These are phyloP conservation scores for Pleurotus pulmonarius DNA, from an alignment of 768 basidiomycete species.

Conservation along the genomic window DNA sequence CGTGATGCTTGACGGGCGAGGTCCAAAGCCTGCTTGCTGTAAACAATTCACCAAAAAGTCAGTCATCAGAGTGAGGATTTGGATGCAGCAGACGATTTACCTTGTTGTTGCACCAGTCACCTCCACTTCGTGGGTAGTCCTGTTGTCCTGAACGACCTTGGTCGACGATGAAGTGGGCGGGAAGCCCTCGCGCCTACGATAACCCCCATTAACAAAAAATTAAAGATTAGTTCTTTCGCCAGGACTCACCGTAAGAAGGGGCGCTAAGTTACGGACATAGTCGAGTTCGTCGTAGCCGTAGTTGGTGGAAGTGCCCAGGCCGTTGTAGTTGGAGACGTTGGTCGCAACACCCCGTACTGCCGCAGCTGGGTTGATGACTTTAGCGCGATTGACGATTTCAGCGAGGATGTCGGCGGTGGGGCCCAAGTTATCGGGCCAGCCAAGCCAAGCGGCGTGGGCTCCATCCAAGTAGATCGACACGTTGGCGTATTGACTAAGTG, in stretches of 20 bases:
- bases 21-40: conserved; percentile 27
- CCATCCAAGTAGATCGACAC: conserved; percentile 27
- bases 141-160: conserved; percentile 3
- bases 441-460: conserved; percentile 31
- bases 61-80: too few species aligned
- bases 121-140: conserved; percentile 2
- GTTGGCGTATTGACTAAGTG: conserved; percentile 16
- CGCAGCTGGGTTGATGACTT: conserved; percentile 19
- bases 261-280: conserved; percentile 25
- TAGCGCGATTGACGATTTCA: conserved; percentile 23
- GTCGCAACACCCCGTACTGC: conserved; percentile 27
- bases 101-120: conserved; percentile 8
- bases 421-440: conserved; percentile 26
- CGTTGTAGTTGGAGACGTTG: conserved; percentile 32
- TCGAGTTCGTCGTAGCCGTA: conserved; percentile 27
- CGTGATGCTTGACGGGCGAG: conserved; percentile 28
- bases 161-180: conserved; percentile 6
- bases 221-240: too few species aligned
- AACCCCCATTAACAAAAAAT: too few species aligned
- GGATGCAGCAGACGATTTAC: neutral
- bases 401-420: conserved; percentile 25
- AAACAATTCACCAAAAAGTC: too few species aligned
- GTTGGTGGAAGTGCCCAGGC: conserved; percentile 21
- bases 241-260: conserved; percentile 19
- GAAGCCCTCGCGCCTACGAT: neutral